Evolutionary conservation across 257 asterid genomes (phyloP).

Genomic region (Solanum appendiculatum): DNA sequence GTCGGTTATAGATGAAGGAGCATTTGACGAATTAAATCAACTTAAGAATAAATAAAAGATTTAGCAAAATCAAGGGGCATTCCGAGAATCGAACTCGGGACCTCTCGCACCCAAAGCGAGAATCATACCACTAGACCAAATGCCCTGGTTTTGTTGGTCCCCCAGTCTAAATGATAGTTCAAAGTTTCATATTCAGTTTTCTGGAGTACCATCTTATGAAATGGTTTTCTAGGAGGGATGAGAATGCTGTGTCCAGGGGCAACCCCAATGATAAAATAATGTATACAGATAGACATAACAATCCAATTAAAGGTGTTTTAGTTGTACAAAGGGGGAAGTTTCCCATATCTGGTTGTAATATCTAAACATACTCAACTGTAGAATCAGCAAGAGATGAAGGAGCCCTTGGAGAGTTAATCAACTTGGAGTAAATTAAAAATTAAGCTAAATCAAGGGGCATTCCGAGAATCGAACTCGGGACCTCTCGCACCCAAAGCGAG

Average conservation of each 20-base stretch:
- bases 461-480: slow-evolving; percentile 75
- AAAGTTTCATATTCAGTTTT: not conserved
- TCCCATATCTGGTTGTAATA: not conserved
- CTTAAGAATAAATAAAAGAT: not conserved
- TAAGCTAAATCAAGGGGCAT: slow-evolving; percentile 38
- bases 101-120: slow-evolving; percentile 83
- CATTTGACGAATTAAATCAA: not conserved
- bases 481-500: slow-evolving; percentile 71
- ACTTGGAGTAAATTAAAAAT: not conserved
- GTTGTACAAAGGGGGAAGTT: not conserved
- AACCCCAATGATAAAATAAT: not conserved
- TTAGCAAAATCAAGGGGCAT: slow-evolving; percentile 14
- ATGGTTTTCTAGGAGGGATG: not conserved
- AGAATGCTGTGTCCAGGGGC: not conserved
- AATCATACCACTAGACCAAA: slow-evolving; percentile 87
- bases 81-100: slow-evolving; percentile 74
- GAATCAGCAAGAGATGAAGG: not conserved
- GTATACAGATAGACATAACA: not conserved
- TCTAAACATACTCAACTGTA: not conserved
- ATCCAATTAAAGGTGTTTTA: not conserved
- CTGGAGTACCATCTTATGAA: not conserved
- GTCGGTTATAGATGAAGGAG: not conserved
- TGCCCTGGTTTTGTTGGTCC: slow-evolving; percentile 34
- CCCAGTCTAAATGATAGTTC: not conserved
- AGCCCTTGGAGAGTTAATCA: not conserved